phyloP scores from a whole-genome alignment of 768 basidiomycete species.

The Dendrothele bispora region DNA sequence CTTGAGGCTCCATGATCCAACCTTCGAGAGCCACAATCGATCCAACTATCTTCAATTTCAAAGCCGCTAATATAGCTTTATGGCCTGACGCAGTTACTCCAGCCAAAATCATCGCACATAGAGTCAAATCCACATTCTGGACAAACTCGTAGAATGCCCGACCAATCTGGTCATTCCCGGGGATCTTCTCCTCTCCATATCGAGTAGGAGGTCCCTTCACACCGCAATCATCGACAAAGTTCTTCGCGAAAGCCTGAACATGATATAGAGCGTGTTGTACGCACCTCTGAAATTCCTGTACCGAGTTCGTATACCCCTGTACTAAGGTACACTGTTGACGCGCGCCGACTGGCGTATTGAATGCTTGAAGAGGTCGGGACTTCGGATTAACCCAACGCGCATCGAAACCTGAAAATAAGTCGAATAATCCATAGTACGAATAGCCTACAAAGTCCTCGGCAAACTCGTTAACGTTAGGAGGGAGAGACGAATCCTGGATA shows the following conservation, averaged over 20 bases:
- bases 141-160: too few species aligned
- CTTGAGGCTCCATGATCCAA: too few species aligned
- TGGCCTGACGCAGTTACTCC: conserved; percentile 31
- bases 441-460: too few species aligned
- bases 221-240: too few species aligned
- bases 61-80: conserved; percentile 22
- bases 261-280: conserved; percentile 11
- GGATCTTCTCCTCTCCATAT: too few species aligned
- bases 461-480: conserved; percentile 19
- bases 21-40: conserved; percentile 27
- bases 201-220: too few species aligned
- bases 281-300: too few species aligned
- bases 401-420: too few species aligned
- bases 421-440: too few species aligned
- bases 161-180: too few species aligned
- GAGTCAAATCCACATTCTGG: conserved; percentile 25
- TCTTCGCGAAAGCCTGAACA: conserved; percentile 5
- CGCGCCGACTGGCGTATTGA: conserved; percentile 23
- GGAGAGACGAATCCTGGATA: conserved; percentile 22
- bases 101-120: conserved; percentile 20
- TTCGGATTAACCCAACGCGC: too few species aligned
- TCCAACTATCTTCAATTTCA: too few species aligned
- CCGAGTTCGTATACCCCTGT: conserved; percentile 34
- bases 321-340: conserved; percentile 20
- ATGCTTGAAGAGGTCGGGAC: conserved; percentile 32